These are phyloP conservation scores for Pichia kluyveri DNA, from an alignment of 805 yeast species.

Conservation along the genomic window DNA sequence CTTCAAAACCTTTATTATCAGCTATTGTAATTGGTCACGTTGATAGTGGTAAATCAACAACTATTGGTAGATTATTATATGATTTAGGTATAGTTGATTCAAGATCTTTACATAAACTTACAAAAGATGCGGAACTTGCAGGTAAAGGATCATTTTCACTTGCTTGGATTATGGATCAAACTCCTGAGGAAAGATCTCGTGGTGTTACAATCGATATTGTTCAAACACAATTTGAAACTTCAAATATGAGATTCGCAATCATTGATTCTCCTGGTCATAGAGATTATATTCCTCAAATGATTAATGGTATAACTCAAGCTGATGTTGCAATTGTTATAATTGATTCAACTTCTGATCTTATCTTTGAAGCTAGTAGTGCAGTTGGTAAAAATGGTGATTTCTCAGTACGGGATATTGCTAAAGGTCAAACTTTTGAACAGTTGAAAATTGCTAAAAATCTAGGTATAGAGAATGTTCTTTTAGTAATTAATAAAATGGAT, in stretches of 20 bases:
- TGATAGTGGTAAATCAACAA: conserved; percentile 77
- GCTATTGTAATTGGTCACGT: conserved; percentile 82
- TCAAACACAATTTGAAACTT: conserved; percentile 56
- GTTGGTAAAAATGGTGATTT: neutral
- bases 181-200: conserved; percentile 61
- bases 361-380: conserved; percentile 55
- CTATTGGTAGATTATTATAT: conserved; percentile 63
- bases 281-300: conserved; percentile 81
- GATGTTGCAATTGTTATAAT: conserved; percentile 67
- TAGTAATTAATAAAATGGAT: conserved; percentile 68
- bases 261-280: conserved; percentile 82
- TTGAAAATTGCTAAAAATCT: conserved; percentile 56
- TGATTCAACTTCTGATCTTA: conserved; percentile 48
- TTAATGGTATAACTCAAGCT: conserved; percentile 74
- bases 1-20: conserved; percentile 46
- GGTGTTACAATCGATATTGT: conserved; percentile 79
- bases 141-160: conserved; percentile 77
- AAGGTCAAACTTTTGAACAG: conserved; percentile 77
- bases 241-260: conserved; percentile 47
- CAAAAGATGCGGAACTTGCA: conserved; percentile 52
- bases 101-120: conserved; percentile 51
- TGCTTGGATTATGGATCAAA: conserved; percentile 83
- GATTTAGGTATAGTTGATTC: conserved; percentile 62
- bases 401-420: conserved; percentile 21
- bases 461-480: conserved; percentile 52